Base-by-base conservation (phyloP, 1,284 basidiomycete genomes). In the Marasmius fiardii region DNA sequence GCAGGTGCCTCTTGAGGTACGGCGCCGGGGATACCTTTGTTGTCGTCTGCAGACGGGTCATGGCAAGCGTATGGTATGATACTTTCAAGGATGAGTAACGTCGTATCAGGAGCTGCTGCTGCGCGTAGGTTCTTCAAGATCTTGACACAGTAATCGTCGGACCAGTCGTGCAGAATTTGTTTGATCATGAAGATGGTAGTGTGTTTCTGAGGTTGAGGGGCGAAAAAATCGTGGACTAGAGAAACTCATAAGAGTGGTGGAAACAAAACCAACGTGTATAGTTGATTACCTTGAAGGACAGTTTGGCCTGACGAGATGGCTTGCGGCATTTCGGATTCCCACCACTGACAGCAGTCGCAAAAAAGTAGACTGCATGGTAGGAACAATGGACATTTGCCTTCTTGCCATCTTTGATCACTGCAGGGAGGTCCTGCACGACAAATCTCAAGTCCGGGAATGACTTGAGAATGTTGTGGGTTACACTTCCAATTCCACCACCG, bases 401-500 rank as follows among this genome's bases (percentile, higher is more conserved):
- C 21, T 56, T 59, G 2, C 59, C 73, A n/a, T 71, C 58, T 21
- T 65, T 57, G 35, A 74, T 58, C 1, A 74, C 70, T 6, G 51
- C 55, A 1, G 65, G 60, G 8, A 63, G 64, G 51, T 78, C 76
- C 55, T 78, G 76, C 1, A 78, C 63, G 2, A 76, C 58, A 21
- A 74, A 59, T 24, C 65, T 65, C 26, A 78, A 47, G 20, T 69
- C 50, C 16, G 71, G 61, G 48, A 65, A 61, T 0, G 60, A 55
- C 28, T 63, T 56, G 0, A 69, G 67, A 5, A 78, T 35, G 4
- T 61, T 37, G 3, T 75, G 51, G 5, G 68, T 55, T 6, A 66
- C 60, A n/a, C 63, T 65, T 4, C 77, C 77, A 20, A 73, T 63
- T 0, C 76, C 75, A 2, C 74, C 73, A 28, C 75, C 76, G 14